phyloP scores from a whole-genome alignment of 345 rosid genomes.

The Gossypium mustelinum region DNA sequence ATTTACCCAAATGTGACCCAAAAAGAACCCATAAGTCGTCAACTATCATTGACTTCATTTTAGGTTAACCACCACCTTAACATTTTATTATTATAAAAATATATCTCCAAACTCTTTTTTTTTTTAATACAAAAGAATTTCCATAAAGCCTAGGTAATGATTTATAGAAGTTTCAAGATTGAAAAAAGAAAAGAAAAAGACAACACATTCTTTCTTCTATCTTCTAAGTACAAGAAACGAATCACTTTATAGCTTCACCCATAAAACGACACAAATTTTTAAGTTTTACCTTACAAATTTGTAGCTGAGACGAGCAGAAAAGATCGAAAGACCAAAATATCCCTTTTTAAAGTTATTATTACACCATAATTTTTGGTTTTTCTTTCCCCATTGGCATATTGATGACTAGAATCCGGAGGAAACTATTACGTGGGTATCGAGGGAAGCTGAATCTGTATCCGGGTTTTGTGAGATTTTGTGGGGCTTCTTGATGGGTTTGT shows the following conservation, averaged over 20 bases:
- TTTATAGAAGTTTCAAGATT: background rate
- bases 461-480: conserved; percentile 20
- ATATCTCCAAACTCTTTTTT: background rate
- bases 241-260: background rate
- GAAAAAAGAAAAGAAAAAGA: background rate
- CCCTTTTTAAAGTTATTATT: conserved; percentile 9
- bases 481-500: conserved; percentile 23
- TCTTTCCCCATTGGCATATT: background rate
- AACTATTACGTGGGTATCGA: conserved; percentile 17
- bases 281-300: background rate
- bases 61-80: background rate
- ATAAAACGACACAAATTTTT: background rate
- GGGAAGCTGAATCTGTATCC: conserved; percentile 26
- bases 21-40: background rate
- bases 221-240: conserved; percentile 23
- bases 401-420: conserved; percentile 6
- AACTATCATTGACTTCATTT: background rate
- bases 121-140: background rate
- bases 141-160: background rate
- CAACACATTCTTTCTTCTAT: background rate
- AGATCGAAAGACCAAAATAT: conserved; percentile 4
- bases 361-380: background rate
- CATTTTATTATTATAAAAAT: background rate
- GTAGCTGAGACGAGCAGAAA: background rate
- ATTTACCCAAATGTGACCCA: background rate